Evolutionary conservation across 2,329 filamentous ascomycete genomes (phyloP).

Genomic region (Dactylellina sp.): DNA sequence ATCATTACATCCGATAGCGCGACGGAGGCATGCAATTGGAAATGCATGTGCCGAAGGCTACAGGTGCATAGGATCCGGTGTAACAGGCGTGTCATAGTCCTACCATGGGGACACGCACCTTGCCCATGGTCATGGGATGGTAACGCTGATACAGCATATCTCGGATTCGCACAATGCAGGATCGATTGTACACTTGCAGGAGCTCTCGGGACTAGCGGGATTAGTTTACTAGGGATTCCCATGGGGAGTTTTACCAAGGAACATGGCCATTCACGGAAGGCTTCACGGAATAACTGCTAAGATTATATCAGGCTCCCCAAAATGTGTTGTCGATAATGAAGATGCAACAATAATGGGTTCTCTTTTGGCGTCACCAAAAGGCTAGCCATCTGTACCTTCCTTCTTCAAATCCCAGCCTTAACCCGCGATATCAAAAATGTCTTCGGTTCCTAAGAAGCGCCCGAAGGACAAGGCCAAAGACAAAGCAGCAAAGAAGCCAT

Average conservation of each 20-base stretch:
- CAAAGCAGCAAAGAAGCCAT: slow-evolving; percentile 61
- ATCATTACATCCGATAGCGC: slow-evolving; percentile 9
- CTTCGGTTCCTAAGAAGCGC: slow-evolving; percentile 16
- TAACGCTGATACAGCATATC: no score
- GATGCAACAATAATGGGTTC: slow-evolving; percentile 32
- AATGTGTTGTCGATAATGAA: slow-evolving; percentile 27
- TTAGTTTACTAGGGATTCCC: no score
- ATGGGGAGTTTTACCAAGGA: no score
- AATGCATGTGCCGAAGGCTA: background rate
- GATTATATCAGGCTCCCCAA: no score
- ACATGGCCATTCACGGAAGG: no score
- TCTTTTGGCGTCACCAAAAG: slow-evolving; percentile 20
- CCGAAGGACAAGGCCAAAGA: slow-evolving; percentile 56
- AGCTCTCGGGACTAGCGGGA: no score
- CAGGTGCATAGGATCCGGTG: background rate
- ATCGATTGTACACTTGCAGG: no score
- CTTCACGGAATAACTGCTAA: no score
- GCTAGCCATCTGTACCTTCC: slow-evolving; percentile 1
- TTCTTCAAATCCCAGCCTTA: background rate
- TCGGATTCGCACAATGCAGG: no score
- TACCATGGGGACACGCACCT: no score
- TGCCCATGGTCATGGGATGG: no score
- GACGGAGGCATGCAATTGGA: background rate
- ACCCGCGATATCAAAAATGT: slow-evolving; percentile 19
- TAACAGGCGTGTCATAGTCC: slow-evolving; percentile 4